These are phyloP conservation scores for Tetrahymena malaccensis DNA, from an alignment of 73 alveolate genomes.

Conservation along the genomic window DNA sequence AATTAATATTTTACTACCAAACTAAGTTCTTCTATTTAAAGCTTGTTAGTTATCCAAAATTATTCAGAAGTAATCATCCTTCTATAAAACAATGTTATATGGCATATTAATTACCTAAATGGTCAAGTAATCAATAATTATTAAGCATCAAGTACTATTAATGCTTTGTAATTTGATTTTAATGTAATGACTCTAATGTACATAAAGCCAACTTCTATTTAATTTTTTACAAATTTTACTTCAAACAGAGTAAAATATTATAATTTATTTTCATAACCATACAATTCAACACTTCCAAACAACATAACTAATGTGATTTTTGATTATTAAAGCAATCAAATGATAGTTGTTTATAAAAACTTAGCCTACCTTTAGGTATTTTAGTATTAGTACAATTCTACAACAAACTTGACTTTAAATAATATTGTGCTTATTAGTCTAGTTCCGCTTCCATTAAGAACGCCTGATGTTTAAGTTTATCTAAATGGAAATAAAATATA, in stretches of 20 bases:
- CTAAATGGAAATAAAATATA: neutral
- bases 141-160: neutral
- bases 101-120: neutral
- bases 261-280: neutral
- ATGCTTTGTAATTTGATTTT: neutral
- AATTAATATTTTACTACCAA: neutral
- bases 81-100: neutral
- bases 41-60: neutral
- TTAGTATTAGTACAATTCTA: neutral
- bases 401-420: neutral
- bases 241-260: neutral
- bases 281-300: neutral
- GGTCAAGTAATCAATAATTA: neutral
- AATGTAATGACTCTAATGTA: neutral
- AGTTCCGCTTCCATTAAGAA: neutral
- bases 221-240: neutral
- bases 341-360: neutral
- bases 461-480: neutral
- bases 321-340: neutral
- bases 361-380: neutral
- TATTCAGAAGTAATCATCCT: neutral
- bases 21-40: neutral
- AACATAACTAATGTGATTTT: neutral
- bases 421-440: neutral
- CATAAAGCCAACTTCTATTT: neutral